Conservation (phyloP, 2,329 filamentous ascomycete species). For the Cordyceps militaris region DNA sequence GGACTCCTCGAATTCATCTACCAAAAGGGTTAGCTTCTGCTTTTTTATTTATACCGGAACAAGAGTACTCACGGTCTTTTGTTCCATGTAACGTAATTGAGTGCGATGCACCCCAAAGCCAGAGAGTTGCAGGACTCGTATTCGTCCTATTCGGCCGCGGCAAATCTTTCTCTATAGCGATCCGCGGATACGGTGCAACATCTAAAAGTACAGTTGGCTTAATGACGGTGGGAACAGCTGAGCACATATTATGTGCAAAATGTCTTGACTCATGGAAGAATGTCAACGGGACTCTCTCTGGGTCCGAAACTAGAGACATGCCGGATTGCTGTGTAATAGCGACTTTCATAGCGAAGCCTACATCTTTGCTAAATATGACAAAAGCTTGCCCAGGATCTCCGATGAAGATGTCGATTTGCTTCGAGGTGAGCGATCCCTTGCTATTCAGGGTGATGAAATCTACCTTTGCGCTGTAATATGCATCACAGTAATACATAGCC, state of each 20-base stretch:
- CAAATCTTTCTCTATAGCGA: slow-evolving; percentile 13
- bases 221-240: not conserved
- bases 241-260: slow-evolving; percentile 12
- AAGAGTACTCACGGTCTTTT: slow-evolving; percentile 12
- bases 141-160: slow-evolving; percentile 12
- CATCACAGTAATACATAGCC: too few species aligned
- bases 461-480: too few species aligned
- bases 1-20: slow-evolving; percentile 13
- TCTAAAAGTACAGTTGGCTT: not conserved
- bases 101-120: slow-evolving; percentile 17
- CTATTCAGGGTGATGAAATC: not conserved
- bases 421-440: slow-evolving; percentile 12
- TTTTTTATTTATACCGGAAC: not conserved
- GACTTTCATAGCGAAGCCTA: slow-evolving; percentile 13
- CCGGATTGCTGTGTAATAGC: slow-evolving; percentile 9
- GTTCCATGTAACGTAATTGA: slow-evolving; percentile 17
- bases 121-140: slow-evolving; percentile 16
- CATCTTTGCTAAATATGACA: slow-evolving; percentile 12
- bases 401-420: slow-evolving; percentile 15
- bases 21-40: not conserved
- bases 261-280: slow-evolving; percentile 13
- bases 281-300: slow-evolving; percentile 10
- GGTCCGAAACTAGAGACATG: not conserved
- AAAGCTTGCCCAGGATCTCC: slow-evolving; percentile 13
- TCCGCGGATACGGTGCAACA: slow-evolving; percentile 13